Evolutionary conservation across 2,329 filamentous ascomycete species (phyloP).

Genomic region (Trichoderma oligosporum): DNA sequence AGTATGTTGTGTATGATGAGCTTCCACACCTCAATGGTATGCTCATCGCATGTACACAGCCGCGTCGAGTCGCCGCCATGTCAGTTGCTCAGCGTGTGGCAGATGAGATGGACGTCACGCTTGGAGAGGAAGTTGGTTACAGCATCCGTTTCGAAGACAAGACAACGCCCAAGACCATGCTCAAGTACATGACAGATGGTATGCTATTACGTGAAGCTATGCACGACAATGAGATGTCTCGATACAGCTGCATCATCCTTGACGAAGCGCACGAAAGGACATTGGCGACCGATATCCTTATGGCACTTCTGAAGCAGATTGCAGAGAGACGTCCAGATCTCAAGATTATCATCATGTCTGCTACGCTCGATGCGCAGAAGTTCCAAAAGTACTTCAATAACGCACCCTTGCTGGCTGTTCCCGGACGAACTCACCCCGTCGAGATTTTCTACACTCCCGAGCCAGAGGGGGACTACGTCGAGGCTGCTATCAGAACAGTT

Average conservation of each 20-base stretch:
- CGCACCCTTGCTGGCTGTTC: constrained; percentile 87
- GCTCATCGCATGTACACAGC: constrained; percentile 95
- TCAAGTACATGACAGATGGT: constrained; percentile 99
- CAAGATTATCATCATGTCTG: constrained; percentile 99
- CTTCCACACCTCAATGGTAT: constrained; percentile 81
- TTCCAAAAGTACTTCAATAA: constrained; percentile 97
- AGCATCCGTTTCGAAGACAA: constrained; percentile 98
- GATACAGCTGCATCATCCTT: constrained; percentile 96
- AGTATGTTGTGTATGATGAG: constrained; percentile 97
- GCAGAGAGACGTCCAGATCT: constrained; percentile 77
- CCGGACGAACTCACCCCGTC: constrained; percentile 90
- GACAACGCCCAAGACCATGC: constrained; percentile 79
- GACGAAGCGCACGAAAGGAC: constrained; percentile 98
- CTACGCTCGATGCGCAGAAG: constrained; percentile 94
- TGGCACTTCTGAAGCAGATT: constrained; percentile 93
- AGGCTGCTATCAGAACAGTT: constrained; percentile 90
- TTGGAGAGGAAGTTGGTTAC: constrained; percentile 95
- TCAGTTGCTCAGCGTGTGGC: constrained; percentile 97
- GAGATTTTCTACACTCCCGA: constrained; percentile 98
- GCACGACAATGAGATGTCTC: constrained; percentile 85
- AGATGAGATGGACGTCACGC: constrained; percentile 87
- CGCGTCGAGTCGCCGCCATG: constrained; percentile 96
- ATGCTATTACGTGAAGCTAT: constrained; percentile 96
- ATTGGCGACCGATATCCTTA: constrained; percentile 92
- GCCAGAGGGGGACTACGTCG: constrained; percentile 93